Evolutionary conservation across 768 basidiomycete genomes (phyloP).

Genomic region (Candolleomyces aberdarensis): DNA sequence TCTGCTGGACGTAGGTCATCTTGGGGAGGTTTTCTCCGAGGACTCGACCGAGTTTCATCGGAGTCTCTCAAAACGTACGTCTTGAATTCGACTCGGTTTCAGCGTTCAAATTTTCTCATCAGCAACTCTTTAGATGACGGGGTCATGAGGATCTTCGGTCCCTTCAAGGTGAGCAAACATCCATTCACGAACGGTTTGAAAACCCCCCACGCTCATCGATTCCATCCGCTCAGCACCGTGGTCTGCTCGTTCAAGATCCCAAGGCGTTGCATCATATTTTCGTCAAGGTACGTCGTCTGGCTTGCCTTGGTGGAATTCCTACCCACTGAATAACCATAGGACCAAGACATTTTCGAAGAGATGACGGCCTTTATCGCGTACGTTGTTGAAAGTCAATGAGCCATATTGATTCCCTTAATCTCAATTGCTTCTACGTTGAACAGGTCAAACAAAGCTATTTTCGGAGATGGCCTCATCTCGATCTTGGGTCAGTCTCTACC

Average conservation of each 20-base stretch:
- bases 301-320: neutral
- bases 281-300: slow-evolving; percentile 31
- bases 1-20: slow-evolving; percentile 22
- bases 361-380: slow-evolving; percentile 5
- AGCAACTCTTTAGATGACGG: slow-evolving; percentile 22
- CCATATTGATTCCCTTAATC: neutral
- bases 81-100: neutral
- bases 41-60: slow-evolving; percentile 36
- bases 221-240: slow-evolving; percentile 19
- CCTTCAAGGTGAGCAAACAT: slow-evolving; percentile 28
- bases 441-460: neutral
- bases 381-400: neutral
- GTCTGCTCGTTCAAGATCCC: slow-evolving; percentile 42
- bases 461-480: slow-evolving; percentile 8
- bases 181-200: neutral
- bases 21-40: slow-evolving; percentile 27
- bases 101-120: neutral
- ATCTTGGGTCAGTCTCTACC: neutral
- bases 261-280: slow-evolving; percentile 42
- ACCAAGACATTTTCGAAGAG: slow-evolving; percentile 23
- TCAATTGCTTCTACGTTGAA: neutral
- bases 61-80: slow-evolving; percentile 29
- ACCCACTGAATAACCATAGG: slow-evolving; percentile 15
- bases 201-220: neutral
- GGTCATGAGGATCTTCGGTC: slow-evolving; percentile 29